Percentiles rank a stretch among this genome's conserved stretches.
phyloP scores from a whole-genome alignment of 768 basidiomycete species.

The Gymnopilus junonius region DNA sequence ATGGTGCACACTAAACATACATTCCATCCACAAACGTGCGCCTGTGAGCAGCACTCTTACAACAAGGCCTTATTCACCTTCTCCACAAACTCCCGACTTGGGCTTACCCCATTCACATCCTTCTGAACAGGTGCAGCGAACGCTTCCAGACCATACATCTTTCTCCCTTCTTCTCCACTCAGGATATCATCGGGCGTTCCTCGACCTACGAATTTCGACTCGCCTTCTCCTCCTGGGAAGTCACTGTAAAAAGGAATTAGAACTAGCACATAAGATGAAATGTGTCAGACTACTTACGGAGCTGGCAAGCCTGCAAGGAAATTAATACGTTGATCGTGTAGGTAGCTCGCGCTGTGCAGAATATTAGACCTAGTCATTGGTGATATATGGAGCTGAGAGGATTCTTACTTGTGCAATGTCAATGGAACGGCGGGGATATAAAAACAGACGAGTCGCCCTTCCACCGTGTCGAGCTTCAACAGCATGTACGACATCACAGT shows the following conservation, averaged over 20 bases:
- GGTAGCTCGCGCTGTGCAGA: slow-evolving; percentile 45
- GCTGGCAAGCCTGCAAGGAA: slow-evolving; percentile 53
- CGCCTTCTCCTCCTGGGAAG: slow-evolving; percentile 57
- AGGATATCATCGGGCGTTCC: slow-evolving; percentile 37
- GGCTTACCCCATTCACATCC: background rate
- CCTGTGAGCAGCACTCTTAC: background rate
- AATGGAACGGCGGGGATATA: slow-evolving; percentile 61
- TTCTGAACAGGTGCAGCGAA: slow-evolving; percentile 21
- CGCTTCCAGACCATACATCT: slow-evolving; percentile 46
- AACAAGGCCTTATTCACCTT: slow-evolving; percentile 16
- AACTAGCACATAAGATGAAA: background rate
- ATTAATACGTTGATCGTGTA: slow-evolving; percentile 51
- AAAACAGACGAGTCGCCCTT: slow-evolving; percentile 55
- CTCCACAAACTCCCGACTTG: slow-evolving; percentile 10
- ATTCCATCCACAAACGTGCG: background rate
- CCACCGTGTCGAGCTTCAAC: slow-evolving; percentile 56
- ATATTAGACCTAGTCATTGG: background rate
- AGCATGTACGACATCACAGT: slow-evolving; percentile 59
- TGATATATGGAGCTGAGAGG: background rate
- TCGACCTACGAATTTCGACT: slow-evolving; percentile 46
- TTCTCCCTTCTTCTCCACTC: slow-evolving; percentile 36
- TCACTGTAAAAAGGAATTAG: slow-evolving; percentile 36
- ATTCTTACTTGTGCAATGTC: slow-evolving; percentile 49
- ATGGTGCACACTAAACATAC: background rate
- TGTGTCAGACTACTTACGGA: slow-evolving; percentile 39